A percentile compares a stretch with the other conserved stretches of the same genome.
These are phyloP conservation scores for Brassica balearica DNA, from an alignment of 441 rosid genomes.

Conservation along the genomic window DNA sequence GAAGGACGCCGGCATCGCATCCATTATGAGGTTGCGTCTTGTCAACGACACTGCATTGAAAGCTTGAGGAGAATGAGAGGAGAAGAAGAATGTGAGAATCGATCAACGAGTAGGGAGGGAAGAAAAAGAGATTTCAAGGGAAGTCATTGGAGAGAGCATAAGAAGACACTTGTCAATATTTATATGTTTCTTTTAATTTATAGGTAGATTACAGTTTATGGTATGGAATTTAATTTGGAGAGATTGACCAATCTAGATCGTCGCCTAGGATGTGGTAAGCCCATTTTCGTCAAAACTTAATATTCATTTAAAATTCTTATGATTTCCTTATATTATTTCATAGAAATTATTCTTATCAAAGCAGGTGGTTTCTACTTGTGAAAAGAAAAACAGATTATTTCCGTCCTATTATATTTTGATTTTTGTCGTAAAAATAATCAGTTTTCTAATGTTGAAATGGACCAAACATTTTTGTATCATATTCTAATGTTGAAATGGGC, in stretches of 20 bases:
- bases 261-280: background rate
- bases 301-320: background rate
- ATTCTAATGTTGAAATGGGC: slow-evolving; percentile 5
- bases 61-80: slow-evolving; percentile 26
- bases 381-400: background rate
- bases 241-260: slow-evolving; percentile 2
- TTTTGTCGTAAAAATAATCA: background rate
- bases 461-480: background rate
- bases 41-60: slow-evolving; percentile 45
- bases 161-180: slow-evolving; percentile 36
- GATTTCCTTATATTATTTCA: background rate
- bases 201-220: slow-evolving; percentile 9
- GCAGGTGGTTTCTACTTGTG: background rate
- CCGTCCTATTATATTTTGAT: background rate
- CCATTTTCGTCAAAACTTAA: background rate
- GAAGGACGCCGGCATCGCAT: slow-evolving; percentile 71
- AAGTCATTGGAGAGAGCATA: background rate
- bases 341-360: background rate
- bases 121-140: slow-evolving; percentile 2
- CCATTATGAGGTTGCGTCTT: slow-evolving; percentile 30
- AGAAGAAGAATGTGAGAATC: slow-evolving; percentile 21
- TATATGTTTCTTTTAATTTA: slow-evolving; percentile 43
- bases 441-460: background rate
- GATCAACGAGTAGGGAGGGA: slow-evolving; percentile 34
- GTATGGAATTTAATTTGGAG: slow-evolving; percentile 19